Conservation (phyloP, 805 yeast genomes). For the Saccharomycopsis babjevae region DNA sequence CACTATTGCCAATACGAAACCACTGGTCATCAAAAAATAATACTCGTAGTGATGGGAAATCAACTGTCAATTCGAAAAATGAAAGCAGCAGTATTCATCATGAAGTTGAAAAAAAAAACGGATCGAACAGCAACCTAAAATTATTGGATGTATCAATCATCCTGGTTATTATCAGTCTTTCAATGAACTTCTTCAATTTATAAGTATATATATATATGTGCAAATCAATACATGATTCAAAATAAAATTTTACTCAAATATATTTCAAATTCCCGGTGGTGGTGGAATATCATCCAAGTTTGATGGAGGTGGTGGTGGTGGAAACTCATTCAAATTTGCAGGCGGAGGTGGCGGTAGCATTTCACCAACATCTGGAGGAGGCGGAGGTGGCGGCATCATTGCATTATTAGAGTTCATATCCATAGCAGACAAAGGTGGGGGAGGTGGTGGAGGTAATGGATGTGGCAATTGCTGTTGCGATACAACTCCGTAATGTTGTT, state of each 20-base stretch:
- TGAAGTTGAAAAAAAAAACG: not conserved
- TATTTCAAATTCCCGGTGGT: not conserved
- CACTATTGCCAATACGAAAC: not conserved
- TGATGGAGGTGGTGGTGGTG: slow-evolving; percentile 22
- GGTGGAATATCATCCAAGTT: slow-evolving; percentile 22
- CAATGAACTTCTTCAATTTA: slow-evolving; percentile 37
- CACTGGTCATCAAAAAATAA: not conserved
- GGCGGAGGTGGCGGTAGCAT: slow-evolving; percentile 11
- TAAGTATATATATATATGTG: slow-evolving; percentile 28
- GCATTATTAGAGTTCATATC: not conserved
- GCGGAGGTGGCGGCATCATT: slow-evolving; percentile 11
- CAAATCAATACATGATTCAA: not conserved
- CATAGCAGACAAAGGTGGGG: not conserved
- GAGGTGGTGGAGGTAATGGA: slow-evolving; percentile 9
- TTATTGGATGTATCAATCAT: slow-evolving; percentile 15
- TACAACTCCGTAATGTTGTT: slow-evolving; percentile 4
- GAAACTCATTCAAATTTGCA: not conserved
- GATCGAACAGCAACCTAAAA: not conserved
- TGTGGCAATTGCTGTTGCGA: slow-evolving; percentile 1
- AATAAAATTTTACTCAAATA: slow-evolving; percentile 18
- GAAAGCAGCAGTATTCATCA: not conserved
- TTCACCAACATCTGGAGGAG: slow-evolving; percentile 6
- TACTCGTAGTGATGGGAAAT: slow-evolving; percentile 16
- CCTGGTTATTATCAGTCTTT: slow-evolving; percentile 10
- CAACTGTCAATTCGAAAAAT: slow-evolving; percentile 2